Evolutionary conservation across 768 basidiomycete species (phyloP).

Genomic region (Mycena albidolilacea): DNA sequence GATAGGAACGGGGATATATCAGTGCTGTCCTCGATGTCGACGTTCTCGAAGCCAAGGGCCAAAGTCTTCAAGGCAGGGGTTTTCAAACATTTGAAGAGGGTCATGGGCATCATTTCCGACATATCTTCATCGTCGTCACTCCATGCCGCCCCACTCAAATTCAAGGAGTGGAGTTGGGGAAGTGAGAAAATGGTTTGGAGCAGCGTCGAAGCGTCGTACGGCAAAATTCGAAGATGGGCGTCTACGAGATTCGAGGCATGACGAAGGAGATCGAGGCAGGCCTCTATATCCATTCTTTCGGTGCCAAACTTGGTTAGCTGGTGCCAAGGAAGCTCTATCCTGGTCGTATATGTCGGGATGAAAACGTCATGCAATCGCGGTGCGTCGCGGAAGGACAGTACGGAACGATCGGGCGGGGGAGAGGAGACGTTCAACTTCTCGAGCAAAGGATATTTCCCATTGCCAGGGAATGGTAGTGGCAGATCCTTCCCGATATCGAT

Average conservation of each 20-base stretch:
- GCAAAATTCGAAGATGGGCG: background rate
- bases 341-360: background rate
- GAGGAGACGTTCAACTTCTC: background rate
- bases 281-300: background rate
- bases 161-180: background rate
- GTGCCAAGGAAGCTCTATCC: background rate
- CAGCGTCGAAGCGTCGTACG: background rate
- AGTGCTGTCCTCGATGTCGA: too few species aligned
- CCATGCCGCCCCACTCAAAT: background rate
- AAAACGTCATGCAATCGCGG: background rate
- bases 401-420: background rate
- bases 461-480: background rate
- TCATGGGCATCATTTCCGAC: background rate
- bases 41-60: background rate
- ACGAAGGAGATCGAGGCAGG: slow-evolving; percentile 7
- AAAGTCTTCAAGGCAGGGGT: slow-evolving; percentile 14
- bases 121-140: background rate
- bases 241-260: background rate
- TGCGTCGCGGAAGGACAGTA: slow-evolving; percentile 3
- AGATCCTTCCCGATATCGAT: background rate
- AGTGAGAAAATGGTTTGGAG: background rate
- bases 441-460: background rate
- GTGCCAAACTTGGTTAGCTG: background rate
- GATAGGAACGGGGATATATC: background rate
- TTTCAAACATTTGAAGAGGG: slow-evolving; percentile 4